Base-by-base conservation (phyloP, 768 basidiomycete genomes). In the Agrocybe praecox region DNA sequence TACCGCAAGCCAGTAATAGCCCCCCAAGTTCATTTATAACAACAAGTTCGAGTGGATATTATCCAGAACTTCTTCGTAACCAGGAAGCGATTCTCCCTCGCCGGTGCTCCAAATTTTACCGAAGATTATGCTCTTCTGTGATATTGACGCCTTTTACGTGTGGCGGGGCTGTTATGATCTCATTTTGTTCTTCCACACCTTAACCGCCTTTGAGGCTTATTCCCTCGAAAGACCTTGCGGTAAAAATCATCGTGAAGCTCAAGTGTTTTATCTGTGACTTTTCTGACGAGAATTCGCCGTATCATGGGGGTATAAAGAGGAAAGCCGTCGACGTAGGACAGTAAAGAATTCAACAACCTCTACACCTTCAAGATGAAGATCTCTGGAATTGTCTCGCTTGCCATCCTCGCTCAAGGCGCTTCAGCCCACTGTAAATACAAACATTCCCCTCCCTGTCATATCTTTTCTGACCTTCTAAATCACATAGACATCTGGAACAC, bases 401-500 rank as follows among this genome's bases (percentile, higher is more conserved):
- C 60, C n/a, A 57, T 66, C 18, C 53, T 65, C 46, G 66, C 65
- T 1, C 62, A 70, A 26, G 60, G 61, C 46, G 64, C 60, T 0
- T 70, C 65, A 40, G 70, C 69, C 29, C 70, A 72, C 46, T 72
- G 70, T 69, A 53, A 43, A 58, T 52, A 15, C 2, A n/a, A 23
- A 36, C 33, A 19, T 12, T 36, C 3, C 23, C 14, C 22, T n/a
- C n/a, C 45, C 24, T 18, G 29, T 17, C 8, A n/a, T 33, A 18
- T 14, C 21, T 34, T 47, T 2, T 7, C 40, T 61, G 14, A 59
- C 21, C 34, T 49, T 44, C 43, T 19, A 7, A 15, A 32, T 9
- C 2, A 18, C 21, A 2, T 2, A 71, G 69, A 73, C 36, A 72
- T 74, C 52, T 75, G 66, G 66, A 69, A 62, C 33, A 71, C 68